These are phyloP conservation scores for Tetrapisispora iriomotensis DNA, from an alignment of 805 yeast species.

Conservation along the genomic window DNA sequence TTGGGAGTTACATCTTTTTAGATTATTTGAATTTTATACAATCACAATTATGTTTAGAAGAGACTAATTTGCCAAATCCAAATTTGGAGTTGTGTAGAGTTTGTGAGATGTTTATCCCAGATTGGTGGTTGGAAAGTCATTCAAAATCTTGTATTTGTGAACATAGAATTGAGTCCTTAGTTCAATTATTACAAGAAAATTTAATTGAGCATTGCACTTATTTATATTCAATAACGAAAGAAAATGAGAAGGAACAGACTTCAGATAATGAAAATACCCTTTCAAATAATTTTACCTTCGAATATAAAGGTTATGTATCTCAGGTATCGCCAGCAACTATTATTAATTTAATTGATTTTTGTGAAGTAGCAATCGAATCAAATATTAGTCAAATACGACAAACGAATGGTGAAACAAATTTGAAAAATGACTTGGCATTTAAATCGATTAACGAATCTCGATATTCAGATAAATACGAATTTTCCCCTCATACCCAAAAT, in stretches of 20 bases:
- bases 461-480: conserved; percentile 13
- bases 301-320: conserved; percentile 43
- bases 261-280: conserved; percentile 1
- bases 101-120: conserved; percentile 84
- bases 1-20: conserved; percentile 78
- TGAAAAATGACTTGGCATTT: neutral
- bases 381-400: conserved; percentile 55
- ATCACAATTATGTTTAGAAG: conserved; percentile 54
- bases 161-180: conserved; percentile 69
- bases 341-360: conserved; percentile 37
- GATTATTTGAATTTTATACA: conserved; percentile 58
- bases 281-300: conserved; percentile 16
- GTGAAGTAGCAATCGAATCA: conserved; percentile 65
- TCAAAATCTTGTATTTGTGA: conserved; percentile 80
- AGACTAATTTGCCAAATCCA: conserved; percentile 64
- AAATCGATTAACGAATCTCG: neutral
- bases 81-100: conserved; percentile 77
- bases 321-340: neutral
- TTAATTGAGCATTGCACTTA: conserved; percentile 49
- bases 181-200: conserved; percentile 65
- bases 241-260: neutral
- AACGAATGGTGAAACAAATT: neutral
- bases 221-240: neutral
- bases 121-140: conserved; percentile 94
- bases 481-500: conserved; percentile 53